Conservation (phyloP, 1,139 yeast species). For the Blastobotrys capitulatus region DNA sequence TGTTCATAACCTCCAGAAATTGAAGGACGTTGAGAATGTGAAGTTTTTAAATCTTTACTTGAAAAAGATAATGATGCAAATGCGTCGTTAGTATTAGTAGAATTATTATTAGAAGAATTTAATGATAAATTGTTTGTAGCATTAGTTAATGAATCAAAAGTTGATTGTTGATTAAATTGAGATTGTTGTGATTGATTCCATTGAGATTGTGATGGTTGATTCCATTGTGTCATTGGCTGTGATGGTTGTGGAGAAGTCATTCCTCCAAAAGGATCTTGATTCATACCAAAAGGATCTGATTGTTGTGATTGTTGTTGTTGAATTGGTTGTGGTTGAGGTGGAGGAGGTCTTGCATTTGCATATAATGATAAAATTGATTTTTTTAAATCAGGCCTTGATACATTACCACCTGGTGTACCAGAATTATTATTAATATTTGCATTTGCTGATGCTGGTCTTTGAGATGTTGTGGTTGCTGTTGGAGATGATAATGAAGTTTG, state of each 20-base stretch:
- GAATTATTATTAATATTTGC: no score
- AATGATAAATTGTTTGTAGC: slow-evolving; percentile 16
- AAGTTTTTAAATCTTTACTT: slow-evolving; percentile 1
- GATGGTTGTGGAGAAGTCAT: no score
- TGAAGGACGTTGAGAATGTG: slow-evolving; percentile 3
- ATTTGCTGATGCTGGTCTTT: background rate
- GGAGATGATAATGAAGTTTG: slow-evolving; percentile 16
- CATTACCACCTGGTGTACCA: slow-evolving; percentile 18
- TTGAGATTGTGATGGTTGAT: no score
- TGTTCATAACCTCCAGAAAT: slow-evolving; percentile 1
- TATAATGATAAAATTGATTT: slow-evolving; percentile 86
- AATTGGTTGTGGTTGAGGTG: slow-evolving; percentile 11
- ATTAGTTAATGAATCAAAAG: slow-evolving; percentile 12
- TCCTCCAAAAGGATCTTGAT: no score
- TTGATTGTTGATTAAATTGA: background rate
- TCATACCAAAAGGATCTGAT: background rate
- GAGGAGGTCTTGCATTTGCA: slow-evolving; percentile 38
- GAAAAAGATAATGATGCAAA: slow-evolving; percentile 14
- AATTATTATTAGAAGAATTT: background rate
- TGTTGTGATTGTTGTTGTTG: slow-evolving; percentile 14
- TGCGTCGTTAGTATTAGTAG: slow-evolving; percentile 1
- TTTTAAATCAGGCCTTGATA: slow-evolving; percentile 69
- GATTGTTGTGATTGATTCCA: no score
- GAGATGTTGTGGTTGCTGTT: slow-evolving; percentile 9
- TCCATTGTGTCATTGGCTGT: background rate